phyloP scores from a whole-genome alignment of 108 stramenopile species.

The Pseudonitzschia multiseries region DNA sequence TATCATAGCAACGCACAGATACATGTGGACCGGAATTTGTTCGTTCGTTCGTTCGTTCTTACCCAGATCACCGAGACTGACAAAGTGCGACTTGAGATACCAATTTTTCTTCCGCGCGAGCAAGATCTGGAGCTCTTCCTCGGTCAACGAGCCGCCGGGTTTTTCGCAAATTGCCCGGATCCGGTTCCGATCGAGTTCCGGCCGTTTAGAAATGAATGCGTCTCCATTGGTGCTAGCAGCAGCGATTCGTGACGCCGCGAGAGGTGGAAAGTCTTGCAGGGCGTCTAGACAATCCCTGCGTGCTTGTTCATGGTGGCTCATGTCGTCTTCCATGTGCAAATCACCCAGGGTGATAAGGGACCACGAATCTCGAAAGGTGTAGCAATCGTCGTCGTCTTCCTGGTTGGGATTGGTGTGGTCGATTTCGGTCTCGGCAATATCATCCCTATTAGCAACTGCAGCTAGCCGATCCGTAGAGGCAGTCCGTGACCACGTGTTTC shows the following conservation, averaged over 20 bases:
- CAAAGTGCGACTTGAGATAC: constrained; percentile 25
- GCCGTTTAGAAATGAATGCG: too few relatives aligned
- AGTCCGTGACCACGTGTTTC: background rate
- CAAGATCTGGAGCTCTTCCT: constrained; percentile 25
- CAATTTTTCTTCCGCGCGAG: constrained; percentile 11
- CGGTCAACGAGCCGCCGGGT: constrained; percentile 22
- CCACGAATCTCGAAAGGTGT: constrained; percentile 25
- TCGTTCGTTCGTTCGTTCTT: background rate
- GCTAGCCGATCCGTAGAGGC: background rate
- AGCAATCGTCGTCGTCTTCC: background rate
- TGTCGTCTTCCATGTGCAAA: constrained; percentile 45
- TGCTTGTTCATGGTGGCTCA: constrained; percentile 34
- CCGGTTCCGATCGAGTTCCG: constrained; percentile 3
- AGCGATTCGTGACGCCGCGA: background rate
- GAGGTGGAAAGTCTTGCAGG: constrained; percentile 15
- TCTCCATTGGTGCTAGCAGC: background rate
- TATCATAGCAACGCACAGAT: too few relatives aligned
- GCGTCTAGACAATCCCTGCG: constrained; percentile 28
- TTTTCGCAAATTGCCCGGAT: constrained; percentile 3
- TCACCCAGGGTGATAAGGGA: constrained; percentile 30
- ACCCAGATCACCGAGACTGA: constrained; percentile 57
- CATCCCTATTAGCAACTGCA: background rate
- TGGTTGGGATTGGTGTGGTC: too few relatives aligned
- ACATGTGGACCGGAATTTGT: background rate
- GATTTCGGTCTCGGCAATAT: background rate